Percentiles rank a stretch among this genome's conserved stretches.
Conservation (phyloP, 352 stramenopile genomes). For the Pythium aristosporum region DNA sequence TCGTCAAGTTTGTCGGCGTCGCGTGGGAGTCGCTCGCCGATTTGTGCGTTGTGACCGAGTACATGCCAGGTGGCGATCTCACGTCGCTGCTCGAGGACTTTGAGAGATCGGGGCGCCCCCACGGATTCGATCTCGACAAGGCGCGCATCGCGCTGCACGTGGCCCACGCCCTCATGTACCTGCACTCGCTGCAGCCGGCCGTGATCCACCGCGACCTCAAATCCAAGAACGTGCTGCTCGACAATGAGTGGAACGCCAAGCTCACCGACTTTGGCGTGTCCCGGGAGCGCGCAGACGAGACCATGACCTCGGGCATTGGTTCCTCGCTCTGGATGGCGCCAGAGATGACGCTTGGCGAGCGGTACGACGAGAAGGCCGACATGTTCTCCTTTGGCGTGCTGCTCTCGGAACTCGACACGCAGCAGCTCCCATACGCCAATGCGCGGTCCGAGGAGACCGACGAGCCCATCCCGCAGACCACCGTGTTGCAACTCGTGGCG, state of each 20-base stretch:
- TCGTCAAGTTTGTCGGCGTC: constrained; percentile 51
- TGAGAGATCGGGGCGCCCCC: constrained; percentile 6
- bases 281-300: constrained; percentile 16
- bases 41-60: constrained; percentile 38
- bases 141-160: constrained; percentile 46
- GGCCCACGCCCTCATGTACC: constrained; percentile 43
- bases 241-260: constrained; percentile 41
- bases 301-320: constrained; percentile 27
- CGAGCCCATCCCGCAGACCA: constrained; percentile 13
- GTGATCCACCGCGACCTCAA: constrained; percentile 41
- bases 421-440: constrained; percentile 28
- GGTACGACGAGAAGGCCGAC: constrained; percentile 45
- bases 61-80: constrained; percentile 32
- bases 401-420: constrained; percentile 50
- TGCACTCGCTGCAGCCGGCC: constrained; percentile 40
- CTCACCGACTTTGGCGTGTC: constrained; percentile 55
- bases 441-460: not conserved
- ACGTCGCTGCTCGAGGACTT: constrained; percentile 16
- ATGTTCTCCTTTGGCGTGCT: constrained; percentile 61
- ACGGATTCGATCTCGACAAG: constrained; percentile 44
- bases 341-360: constrained; percentile 38
- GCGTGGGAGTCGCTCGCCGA: constrained; percentile 51
- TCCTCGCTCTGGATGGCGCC: constrained; percentile 28
- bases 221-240: constrained; percentile 31
- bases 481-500: constrained; percentile 39